These are phyloP conservation scores for Brassica napus DNA, from an alignment of 345 rosid species.

Conservation along the genomic window DNA sequence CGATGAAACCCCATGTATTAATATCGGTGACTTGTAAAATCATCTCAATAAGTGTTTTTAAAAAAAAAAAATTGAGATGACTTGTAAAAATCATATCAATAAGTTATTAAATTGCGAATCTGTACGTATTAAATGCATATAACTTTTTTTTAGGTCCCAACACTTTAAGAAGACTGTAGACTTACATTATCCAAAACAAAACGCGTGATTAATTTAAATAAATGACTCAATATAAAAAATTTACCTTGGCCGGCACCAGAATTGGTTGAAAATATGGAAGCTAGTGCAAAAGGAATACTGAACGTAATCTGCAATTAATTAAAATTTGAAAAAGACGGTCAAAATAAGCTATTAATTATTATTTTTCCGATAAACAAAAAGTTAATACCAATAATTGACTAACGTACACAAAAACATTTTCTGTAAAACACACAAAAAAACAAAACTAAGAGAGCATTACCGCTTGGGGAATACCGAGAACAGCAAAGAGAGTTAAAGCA, in stretches of 20 bases:
- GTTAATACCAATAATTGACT: neutral
- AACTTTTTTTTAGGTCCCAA: conserved; percentile 17
- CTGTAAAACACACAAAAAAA: neutral
- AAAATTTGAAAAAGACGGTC: neutral
- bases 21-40: conserved; percentile 21
- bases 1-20: neutral
- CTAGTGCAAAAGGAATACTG: conserved; percentile 88
- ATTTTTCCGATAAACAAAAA: neutral
- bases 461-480: conserved; percentile 77
- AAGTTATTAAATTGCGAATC: conserved; percentile 7
- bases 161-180: conserved; percentile 29
- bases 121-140: conserved; percentile 16
- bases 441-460: conserved; percentile 42
- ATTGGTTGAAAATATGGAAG: conserved; percentile 66
- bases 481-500: conserved; percentile 66
- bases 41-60: conserved; percentile 20
- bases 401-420: neutral
- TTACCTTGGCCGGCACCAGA: conserved; percentile 89
- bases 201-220: conserved; percentile 4
- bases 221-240: neutral
- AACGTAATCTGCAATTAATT: conserved; percentile 58
- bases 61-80: too few species aligned
- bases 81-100: conserved; percentile 26
- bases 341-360: neutral
- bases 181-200: conserved; percentile 35